Conservation (phyloP, 2,329 filamentous ascomycete genomes). For the Remersonia thermophila region DNA sequence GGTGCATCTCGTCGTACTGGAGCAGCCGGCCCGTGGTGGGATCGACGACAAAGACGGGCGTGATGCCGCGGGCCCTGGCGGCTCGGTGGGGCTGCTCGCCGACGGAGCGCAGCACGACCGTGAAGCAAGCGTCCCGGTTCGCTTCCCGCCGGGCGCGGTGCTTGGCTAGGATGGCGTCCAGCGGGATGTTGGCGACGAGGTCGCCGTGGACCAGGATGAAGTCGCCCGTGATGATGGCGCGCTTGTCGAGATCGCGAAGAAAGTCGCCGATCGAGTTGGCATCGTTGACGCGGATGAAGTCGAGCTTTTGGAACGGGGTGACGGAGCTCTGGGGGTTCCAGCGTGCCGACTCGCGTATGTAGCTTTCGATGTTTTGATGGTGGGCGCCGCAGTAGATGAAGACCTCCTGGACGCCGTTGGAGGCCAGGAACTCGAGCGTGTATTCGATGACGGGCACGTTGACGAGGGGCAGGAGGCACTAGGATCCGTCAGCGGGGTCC, state of each 20-base stretch:
- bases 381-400: constrained; percentile 87
- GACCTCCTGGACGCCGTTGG: constrained; percentile 88
- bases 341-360: constrained; percentile 61
- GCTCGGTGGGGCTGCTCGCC: constrained; percentile 59
- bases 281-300: constrained; percentile 72
- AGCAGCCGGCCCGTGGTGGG: constrained; percentile 67
- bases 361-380: constrained; percentile 73
- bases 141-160: constrained; percentile 70
- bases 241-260: constrained; percentile 82
- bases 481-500: too few relatives aligned
- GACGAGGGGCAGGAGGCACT: constrained; percentile 87
- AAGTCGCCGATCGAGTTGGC: constrained; percentile 85
- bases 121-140: constrained; percentile 96
- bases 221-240: constrained; percentile 74
- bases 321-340: constrained; percentile 49
- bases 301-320: constrained; percentile 62
- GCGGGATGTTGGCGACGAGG: constrained; percentile 74
- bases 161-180: constrained; percentile 65
- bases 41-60: constrained; percentile 79
- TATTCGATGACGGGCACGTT: constrained; percentile 96
- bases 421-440: constrained; percentile 88
- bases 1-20: constrained; percentile 86
- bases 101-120: constrained; percentile 73
- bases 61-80: constrained; percentile 57
- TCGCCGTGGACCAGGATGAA: constrained; percentile 91